These are phyloP conservation scores for Hypoxylon sp. DNA, from an alignment of 2,329 filamentous ascomycete species.

Conservation along the genomic window DNA sequence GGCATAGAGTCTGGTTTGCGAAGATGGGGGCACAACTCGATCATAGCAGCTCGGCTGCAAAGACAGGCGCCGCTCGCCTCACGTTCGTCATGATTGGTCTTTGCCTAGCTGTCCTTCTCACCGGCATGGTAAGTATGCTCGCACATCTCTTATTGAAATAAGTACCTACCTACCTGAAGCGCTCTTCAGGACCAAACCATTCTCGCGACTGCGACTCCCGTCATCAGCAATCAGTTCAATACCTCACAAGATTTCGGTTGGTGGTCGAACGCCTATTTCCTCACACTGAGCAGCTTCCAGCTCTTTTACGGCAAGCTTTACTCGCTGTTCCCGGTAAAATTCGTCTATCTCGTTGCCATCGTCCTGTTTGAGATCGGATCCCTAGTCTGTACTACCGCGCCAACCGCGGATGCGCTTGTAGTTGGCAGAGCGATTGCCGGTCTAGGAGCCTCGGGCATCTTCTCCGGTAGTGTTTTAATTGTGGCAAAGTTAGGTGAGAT, in stretches of 20 bases:
- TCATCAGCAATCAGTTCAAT: constrained; percentile 54
- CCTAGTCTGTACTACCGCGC: background rate
- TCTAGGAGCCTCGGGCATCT: background rate
- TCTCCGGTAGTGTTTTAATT: background rate
- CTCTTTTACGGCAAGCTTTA: constrained; percentile 51
- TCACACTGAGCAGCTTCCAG: constrained; percentile 55
- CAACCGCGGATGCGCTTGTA: background rate
- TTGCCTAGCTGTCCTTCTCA: too few species aligned
- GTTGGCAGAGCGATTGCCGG: background rate
- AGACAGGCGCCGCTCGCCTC: too few species aligned
- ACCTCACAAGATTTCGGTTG: constrained; percentile 59
- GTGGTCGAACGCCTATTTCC: constrained; percentile 58
- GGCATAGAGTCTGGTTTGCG: too few species aligned
- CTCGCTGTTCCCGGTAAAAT: constrained; percentile 42
- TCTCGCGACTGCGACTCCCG: constrained; percentile 29
- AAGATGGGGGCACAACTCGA: too few species aligned
- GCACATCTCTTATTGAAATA: too few species aligned
- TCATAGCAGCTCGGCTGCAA: too few species aligned
- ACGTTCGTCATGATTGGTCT: too few species aligned
- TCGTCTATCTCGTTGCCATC: constrained; percentile 29
- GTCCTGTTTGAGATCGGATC: constrained; percentile 11
- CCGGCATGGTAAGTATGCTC: too few species aligned
- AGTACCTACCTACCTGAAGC: background rate
- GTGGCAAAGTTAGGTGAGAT: background rate
- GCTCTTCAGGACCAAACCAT: background rate